Percentiles rank a stretch among this genome's conserved stretches.
These are phyloP conservation scores for Aspergillus tanneri DNA, from an alignment of 2,329 filamentous ascomycete species.

Conservation along the genomic window DNA sequence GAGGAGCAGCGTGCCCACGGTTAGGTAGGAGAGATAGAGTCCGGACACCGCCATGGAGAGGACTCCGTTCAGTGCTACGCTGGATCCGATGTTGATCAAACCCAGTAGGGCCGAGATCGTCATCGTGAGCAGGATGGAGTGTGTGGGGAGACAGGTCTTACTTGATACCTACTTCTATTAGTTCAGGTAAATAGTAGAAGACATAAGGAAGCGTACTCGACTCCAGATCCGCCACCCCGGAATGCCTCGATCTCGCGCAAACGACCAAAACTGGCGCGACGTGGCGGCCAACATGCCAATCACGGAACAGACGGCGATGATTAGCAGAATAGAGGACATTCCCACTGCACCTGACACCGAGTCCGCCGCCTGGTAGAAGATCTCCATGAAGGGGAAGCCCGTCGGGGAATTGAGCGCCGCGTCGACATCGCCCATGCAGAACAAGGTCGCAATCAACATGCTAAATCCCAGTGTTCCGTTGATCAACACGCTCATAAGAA, in stretches of 20 bases:
- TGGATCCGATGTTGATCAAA: constrained; percentile 36
- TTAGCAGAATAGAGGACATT: constrained; percentile 28
- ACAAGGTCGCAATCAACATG: constrained; percentile 40
- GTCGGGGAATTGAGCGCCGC: constrained; percentile 26
- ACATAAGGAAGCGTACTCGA: constrained; percentile 18
- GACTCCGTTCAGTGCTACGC: constrained; percentile 34
- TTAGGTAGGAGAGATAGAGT: constrained; percentile 32
- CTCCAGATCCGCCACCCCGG: constrained; percentile 31
- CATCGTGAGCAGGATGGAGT: constrained; percentile 28
- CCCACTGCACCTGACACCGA: constrained; percentile 26
- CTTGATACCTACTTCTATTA: constrained; percentile 20
- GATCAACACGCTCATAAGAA: constrained; percentile 37
- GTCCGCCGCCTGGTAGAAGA: constrained; percentile 33
- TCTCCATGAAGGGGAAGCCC: constrained; percentile 38
- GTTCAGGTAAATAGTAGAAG: neutral
- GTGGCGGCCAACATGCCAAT: constrained; percentile 46
- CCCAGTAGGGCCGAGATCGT: constrained; percentile 30
- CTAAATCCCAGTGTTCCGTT: constrained; percentile 39
- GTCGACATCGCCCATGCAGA: constrained; percentile 38
- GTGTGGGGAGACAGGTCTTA: constrained; percentile 26
- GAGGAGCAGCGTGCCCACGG: constrained; percentile 28
- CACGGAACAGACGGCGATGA: constrained; percentile 32
- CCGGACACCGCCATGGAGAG: constrained; percentile 35
- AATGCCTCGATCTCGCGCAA: constrained; percentile 28
- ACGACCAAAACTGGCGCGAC: constrained; percentile 41